These are phyloP conservation scores for Vinca minor DNA, from an alignment of 257 asterid genomes.

Conservation along the genomic window DNA sequence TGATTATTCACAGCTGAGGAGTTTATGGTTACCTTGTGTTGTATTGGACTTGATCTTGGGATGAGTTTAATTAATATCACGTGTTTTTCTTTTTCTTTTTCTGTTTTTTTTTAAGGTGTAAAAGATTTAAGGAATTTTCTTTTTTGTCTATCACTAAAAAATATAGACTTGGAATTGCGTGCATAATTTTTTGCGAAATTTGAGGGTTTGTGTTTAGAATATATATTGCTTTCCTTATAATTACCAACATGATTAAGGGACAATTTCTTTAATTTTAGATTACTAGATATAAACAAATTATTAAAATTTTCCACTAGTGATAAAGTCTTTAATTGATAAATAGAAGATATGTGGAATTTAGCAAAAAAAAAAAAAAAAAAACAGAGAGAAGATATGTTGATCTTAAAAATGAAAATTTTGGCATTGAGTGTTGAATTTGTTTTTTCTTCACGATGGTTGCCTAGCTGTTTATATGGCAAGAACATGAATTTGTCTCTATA, in stretches of 20 bases:
- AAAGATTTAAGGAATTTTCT: conserved; percentile 14
- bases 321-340: too few species aligned
- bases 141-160: conserved; percentile 21
- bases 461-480: too few species aligned
- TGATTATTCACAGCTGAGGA: conserved; percentile 1
- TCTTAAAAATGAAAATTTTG: too few species aligned
- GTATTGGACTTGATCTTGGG: conserved; percentile 22
- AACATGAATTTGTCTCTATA: too few species aligned
- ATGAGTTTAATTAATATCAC: conserved; percentile 14
- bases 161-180: neutral
- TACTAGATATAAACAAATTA: too few species aligned
- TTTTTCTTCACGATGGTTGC: too few species aligned
- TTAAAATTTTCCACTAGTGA: too few species aligned
- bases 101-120: neutral
- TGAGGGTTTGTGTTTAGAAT: conserved; percentile 15
- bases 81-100: conserved; percentile 10
- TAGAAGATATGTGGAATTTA: too few species aligned
- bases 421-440: too few species aligned
- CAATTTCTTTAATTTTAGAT: neutral
- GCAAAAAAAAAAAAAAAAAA: too few species aligned
- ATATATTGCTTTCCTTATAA: neutral
- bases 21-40: conserved; percentile 12
- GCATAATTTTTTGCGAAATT: conserved; percentile 26
- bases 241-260: conserved; percentile 9
- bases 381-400: too few species aligned